A percentile compares a stretch with the other conserved stretches of the same genome.
Conservation (phyloP, 352 stramenopile genomes). For the Proteromonas lacertae region DNA sequence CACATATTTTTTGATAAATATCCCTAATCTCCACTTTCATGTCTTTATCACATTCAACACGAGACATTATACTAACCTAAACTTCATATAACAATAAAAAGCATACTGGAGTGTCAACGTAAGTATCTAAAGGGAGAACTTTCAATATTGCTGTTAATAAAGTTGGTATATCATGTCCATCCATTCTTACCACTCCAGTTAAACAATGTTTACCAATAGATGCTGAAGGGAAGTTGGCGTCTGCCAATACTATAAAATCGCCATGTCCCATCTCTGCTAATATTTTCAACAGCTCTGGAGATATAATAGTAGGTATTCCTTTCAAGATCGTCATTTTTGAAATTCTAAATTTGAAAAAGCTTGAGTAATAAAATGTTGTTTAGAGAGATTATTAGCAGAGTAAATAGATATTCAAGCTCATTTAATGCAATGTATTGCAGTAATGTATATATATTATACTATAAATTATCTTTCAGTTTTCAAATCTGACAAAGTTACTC, state of each 20-base stretch:
- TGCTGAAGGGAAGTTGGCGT: slow-evolving; percentile 1
- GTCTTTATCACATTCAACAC: neutral
- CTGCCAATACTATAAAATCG: neutral
- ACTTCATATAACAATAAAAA: too few species aligned
- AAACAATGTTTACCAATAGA: neutral
- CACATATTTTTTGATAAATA: neutral
- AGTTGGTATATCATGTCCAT: neutral
- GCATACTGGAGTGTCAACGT: neutral
- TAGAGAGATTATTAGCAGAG: too few species aligned
- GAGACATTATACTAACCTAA: neutral
- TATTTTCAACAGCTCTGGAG: neutral
- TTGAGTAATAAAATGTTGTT: too few species aligned
- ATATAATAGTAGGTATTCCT: neutral
- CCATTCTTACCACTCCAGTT: neutral
- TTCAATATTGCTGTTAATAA: neutral
- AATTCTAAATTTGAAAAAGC: too few species aligned
- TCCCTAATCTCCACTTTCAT: neutral
- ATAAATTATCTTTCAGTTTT: too few species aligned
- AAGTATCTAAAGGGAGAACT: neutral
- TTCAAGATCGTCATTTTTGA: slow-evolving; percentile 1
- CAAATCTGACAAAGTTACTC: too few species aligned
- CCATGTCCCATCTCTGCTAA: slow-evolving; percentile 1
- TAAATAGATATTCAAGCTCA: too few species aligned
- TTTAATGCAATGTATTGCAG: too few species aligned
- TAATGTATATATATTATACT: too few species aligned